phyloP scores from a whole-genome alignment of 2,329 filamentous ascomycete species.

The Aschersonia sp. region DNA sequence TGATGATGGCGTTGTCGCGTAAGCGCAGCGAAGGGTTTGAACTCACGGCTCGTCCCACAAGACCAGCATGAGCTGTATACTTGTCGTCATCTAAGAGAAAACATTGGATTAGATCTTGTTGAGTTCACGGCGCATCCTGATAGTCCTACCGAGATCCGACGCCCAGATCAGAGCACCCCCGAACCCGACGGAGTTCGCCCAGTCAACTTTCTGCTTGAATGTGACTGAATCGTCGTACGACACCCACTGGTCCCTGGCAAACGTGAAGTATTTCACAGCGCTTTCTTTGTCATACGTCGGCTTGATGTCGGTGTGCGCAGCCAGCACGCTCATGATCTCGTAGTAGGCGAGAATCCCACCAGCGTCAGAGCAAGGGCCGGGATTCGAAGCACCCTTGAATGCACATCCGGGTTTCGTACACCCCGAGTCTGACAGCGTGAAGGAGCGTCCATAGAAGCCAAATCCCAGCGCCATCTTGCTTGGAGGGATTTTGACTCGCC shows the following conservation, averaged over 20 bases:
- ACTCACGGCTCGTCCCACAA: neutral
- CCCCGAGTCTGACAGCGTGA: constrained; percentile 6
- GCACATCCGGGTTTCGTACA: constrained; percentile 9
- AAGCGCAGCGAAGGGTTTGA: neutral
- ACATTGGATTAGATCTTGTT: neutral
- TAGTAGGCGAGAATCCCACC: constrained; percentile 6
- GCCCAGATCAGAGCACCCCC: constrained; percentile 9
- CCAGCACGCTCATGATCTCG: constrained; percentile 6
- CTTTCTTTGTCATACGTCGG: constrained; percentile 6
- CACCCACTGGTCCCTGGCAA: constrained; percentile 8
- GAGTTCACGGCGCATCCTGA: neutral
- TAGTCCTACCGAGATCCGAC: constrained; percentile 5
- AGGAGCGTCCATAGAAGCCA: constrained; percentile 24
- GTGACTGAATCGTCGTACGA: constrained; percentile 8
- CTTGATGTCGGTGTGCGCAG: constrained; percentile 6
- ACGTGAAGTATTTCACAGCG: constrained; percentile 8
- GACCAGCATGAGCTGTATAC: neutral
- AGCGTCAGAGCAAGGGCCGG: constrained; percentile 5
- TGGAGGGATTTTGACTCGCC: constrained; percentile 23
- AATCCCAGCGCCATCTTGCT: constrained; percentile 24
- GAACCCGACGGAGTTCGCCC: constrained; percentile 7
- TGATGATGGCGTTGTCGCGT: too few relatives aligned
- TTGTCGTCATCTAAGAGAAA: neutral
- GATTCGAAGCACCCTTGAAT: constrained; percentile 6
- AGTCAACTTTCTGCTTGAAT: constrained; percentile 7